Evolutionary conservation across 2,329 filamentous ascomycete genomes (phyloP), one percentile per base, ranked within the genome.

Genomic region (Alternaria panax): DNA sequence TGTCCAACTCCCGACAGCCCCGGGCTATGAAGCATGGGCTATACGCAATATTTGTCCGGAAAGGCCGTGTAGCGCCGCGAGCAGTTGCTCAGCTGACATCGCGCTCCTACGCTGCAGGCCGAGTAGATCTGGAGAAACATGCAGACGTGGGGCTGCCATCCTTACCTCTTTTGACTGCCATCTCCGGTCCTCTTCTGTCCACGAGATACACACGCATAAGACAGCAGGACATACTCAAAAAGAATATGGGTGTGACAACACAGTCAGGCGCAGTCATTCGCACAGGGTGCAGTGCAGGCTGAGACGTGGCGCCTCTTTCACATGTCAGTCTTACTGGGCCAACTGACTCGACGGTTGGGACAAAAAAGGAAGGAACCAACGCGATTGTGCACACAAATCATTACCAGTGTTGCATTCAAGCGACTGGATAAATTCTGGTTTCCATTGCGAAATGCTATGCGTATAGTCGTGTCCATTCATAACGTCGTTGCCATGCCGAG

Each of bases 151-250:
- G 60, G 59, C 55, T 27, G 36, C 50, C 40, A 56, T 52, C 41
- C 43, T 52, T 54, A 45, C 57, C 56, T 40, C 24, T 45, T 57
- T 42, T 41, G 54, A 48, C 41, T 42, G 43, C 45, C 51, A 57
- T 57, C 46, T 46, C 42, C 50, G 47, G 50, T 40, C 48, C 48
- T 58, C 42, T 55, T 27, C 40, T 28, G 54, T 54, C 25, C 65
- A 69, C 65, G 66, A 62, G 68, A 58, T 48, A 25, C 59, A 56
- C 47, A 41, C 62, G 63, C 68, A 64, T 61, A 41, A 61, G 45
- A 50, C 46, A 52, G 18, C 28, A 36, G 27, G 30, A 32, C 47
- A 51, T 40, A 28, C 46, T 24, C 38, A 46, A 46, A 41, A 50
- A 51, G 20, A 40, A 51, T n/a, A 55, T 45, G 51, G 38, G 56